Evolutionary conservation across 768 basidiomycete genomes (phyloP).

Genomic region (Leccinellum albellum): DNA sequence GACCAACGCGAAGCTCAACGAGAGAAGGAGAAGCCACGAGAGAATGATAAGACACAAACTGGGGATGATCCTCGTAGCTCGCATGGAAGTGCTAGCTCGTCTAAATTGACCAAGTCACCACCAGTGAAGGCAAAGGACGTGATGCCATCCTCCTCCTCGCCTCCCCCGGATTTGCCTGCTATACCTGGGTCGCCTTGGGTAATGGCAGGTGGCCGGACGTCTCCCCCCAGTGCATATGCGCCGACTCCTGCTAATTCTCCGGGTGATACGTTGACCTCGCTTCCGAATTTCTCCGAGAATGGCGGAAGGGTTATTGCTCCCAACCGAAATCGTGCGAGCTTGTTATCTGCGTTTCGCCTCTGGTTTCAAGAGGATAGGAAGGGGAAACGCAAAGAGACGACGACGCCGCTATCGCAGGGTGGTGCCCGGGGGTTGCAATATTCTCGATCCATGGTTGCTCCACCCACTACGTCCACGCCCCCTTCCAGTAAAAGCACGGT

Average conservation of each 20-base stretch:
- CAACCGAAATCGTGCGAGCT: constrained; percentile 67
- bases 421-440: constrained; percentile 21
- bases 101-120: constrained; percentile 66
- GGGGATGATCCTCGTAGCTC: constrained; percentile 61
- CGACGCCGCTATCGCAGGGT: constrained; percentile 17
- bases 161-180: constrained; percentile 38
- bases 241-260: constrained; percentile 53
- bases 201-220: constrained; percentile 45
- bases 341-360: constrained; percentile 79
- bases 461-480: constrained; percentile 26
- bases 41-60: constrained; percentile 39
- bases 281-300: constrained; percentile 36
- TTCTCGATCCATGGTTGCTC: constrained; percentile 24
- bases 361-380: constrained; percentile 94
- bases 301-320: constrained; percentile 34
- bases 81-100: constrained; percentile 56
- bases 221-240: constrained; percentile 32
- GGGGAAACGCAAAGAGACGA: constrained; percentile 69
- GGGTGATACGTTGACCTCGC: constrained; percentile 48
- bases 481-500: constrained; percentile 35
- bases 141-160: constrained; percentile 44
- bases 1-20: constrained; percentile 53
- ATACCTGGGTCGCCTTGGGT: constrained; percentile 73
- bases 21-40: constrained; percentile 40
- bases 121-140: constrained; percentile 53